phyloP scores from a whole-genome alignment of 257 asterid species.

The Perilla frutescens region DNA sequence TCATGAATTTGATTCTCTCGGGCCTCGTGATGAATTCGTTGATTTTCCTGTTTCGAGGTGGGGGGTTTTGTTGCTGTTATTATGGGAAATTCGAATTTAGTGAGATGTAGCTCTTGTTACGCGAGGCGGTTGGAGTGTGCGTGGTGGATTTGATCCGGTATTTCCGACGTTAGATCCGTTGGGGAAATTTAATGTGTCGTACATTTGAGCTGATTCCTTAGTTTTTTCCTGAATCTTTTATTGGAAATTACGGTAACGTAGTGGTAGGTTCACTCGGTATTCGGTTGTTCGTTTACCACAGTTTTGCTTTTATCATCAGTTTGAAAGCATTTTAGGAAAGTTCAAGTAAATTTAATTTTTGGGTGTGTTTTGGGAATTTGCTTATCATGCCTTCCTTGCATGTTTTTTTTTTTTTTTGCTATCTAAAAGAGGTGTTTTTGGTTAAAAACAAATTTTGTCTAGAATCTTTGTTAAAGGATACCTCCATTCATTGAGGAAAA shows the following conservation, averaged over 20 bases:
- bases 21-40: not conserved
- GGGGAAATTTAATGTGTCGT: not conserved
- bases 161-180: conserved; percentile 38
- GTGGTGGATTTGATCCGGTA: conserved; percentile 28
- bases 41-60: not conserved
- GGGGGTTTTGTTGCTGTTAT: not conserved
- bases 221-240: conserved; percentile 10
- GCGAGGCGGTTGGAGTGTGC: no score
- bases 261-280: not conserved
- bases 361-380: not conserved
- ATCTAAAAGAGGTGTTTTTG: not conserved
- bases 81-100: conserved; percentile 17
- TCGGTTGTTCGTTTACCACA: not conserved
- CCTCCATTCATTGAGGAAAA: not conserved
- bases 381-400: not conserved
- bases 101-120: conserved; percentile 22
- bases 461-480: conserved; percentile 2
- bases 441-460: not conserved
- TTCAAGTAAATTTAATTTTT: not conserved
- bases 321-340: conserved; percentile 17
- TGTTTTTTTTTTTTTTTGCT: not conserved
- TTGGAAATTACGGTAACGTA: not conserved
- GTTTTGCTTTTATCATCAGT: not conserved
- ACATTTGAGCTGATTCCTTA: conserved; percentile 28
- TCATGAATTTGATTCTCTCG: not conserved